Evolutionary conservation across 768 basidiomycete species (phyloP).

Genomic region (Tricholoma sp.): DNA sequence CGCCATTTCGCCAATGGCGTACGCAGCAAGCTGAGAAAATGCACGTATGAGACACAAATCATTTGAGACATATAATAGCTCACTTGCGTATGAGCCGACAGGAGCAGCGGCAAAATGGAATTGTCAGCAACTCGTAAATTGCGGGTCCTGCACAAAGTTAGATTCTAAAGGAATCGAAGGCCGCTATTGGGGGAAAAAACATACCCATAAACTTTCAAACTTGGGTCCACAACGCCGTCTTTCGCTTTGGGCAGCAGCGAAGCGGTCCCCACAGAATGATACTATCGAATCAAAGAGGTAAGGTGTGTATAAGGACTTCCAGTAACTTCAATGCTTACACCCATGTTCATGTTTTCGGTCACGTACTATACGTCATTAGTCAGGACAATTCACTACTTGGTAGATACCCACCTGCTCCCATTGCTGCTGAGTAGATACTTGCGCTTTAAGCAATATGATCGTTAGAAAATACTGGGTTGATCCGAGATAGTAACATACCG

Average conservation of each 20-base stretch:
- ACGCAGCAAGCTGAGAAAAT: constrained; percentile 15
- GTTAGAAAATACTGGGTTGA: background rate
- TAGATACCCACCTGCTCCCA: constrained; percentile 18
- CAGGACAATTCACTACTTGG: background rate
- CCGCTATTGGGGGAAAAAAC: background rate
- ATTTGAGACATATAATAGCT: background rate
- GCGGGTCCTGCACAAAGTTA: constrained; percentile 30
- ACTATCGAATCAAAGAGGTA: constrained; percentile 10
- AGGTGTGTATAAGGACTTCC: background rate
- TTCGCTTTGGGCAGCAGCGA: constrained; percentile 33
- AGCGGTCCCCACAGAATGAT: constrained; percentile 32
- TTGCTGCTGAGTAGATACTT: constrained; percentile 18
- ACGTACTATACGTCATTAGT: constrained; percentile 13
- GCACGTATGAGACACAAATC: background rate
- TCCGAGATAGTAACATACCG: constrained; percentile 5
- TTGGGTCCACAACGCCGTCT: constrained; percentile 18
- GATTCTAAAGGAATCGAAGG: background rate
- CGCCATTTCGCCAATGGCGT: constrained; percentile 22
- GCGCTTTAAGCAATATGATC: constrained; percentile 1
- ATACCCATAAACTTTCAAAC: constrained; percentile 22
- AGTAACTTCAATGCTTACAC: constrained; percentile 13
- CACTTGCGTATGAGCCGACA: constrained; percentile 32
- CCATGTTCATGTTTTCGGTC: constrained; percentile 18
- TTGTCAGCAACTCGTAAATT: constrained; percentile 45
- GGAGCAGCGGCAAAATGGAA: constrained; percentile 36